Evolutionary conservation across 176 grass and related monocot species (phyloP), one percentile per base, ranked within the genome.

Genomic region (Eremochloa ophiuroides): DNA sequence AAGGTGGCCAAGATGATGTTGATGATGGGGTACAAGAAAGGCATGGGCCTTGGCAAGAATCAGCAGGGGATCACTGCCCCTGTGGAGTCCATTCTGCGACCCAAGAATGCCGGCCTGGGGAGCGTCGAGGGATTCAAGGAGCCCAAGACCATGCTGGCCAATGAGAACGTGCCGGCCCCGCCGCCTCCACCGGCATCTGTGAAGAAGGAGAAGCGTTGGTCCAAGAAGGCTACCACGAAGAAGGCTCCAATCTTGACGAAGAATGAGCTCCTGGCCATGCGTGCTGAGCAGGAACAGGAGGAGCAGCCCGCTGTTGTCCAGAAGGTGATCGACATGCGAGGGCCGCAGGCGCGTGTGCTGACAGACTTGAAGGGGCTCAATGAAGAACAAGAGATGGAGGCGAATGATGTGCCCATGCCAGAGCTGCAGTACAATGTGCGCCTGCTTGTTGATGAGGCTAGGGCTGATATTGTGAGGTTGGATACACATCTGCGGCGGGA

Each of bases 341-440:
- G 94, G 7, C 94, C 85, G 11, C 91, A 92, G 78, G 87, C 82
- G 17, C 80, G 87, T 18, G 89, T 97, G 69, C 56, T 97, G 27
- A 88, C 83, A 0, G 88, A 82, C 18, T 70, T 97, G 80, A 91
- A 90, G 71, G 89, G 92, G 26, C 91, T 97, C 48, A 92, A 86
- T 73, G 69, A 37, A 28, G 91, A 97, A 50, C 82, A 87, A 9
- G 87, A 88, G 80, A 92, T 87, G 83, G 83, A 76, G 76, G 88
- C 73, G 9, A 92, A 94, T 77, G 91, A 91, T 28, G 67, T 97
- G 69, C 94, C 94, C 0, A 90, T 90, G 91, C 86, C 91, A 0
- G 94, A 97, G 89, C 68, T 97, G 70, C 91, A 88, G 76, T 92
- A 92, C 80, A 97, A 94, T 72, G 87, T 97, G 55, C 56, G 91